A percentile compares a stretch with the other conserved stretches of the same genome.
phyloP scores from a whole-genome alignment of 805 yeast genomes.

The Clavispora santaluciae region DNA sequence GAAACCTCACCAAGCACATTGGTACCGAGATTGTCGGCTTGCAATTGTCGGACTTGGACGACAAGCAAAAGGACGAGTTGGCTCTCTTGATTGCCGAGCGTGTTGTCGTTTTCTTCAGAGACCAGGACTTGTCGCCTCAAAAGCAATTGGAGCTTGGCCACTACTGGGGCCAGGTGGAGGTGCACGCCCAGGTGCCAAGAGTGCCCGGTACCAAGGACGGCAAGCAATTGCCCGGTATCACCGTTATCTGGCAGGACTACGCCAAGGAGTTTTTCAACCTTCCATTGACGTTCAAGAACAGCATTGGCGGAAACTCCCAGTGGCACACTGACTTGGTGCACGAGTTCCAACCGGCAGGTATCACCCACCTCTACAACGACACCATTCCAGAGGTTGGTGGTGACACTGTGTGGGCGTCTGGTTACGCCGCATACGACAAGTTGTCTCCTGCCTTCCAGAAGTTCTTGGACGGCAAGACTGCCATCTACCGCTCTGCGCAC shows the following conservation, averaged over 20 bases:
- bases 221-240: conserved; percentile 19
- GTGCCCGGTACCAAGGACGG: conserved; percentile 15
- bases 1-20: conserved; percentile 25
- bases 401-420: conserved; percentile 54
- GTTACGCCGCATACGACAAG: conserved; percentile 56
- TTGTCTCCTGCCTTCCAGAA: conserved; percentile 46
- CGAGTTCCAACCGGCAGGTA: conserved; percentile 53
- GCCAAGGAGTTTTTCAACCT: conserved; percentile 18
- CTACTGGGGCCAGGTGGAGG: conserved; percentile 28
- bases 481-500: conserved; percentile 40
- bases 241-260: conserved; percentile 29
- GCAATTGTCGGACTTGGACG: conserved; percentile 25
- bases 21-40: conserved; percentile 30
- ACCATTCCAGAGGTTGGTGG: conserved; percentile 50
- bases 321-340: conserved; percentile 52
- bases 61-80: conserved; percentile 27
- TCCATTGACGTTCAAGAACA: conserved; percentile 24
- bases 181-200: conserved; percentile 15
- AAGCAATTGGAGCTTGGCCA: conserved; percentile 28
- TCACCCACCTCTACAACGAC: conserved; percentile 50
- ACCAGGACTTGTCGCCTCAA: conserved; percentile 28
- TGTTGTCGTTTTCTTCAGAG: conserved; percentile 26
- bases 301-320: conserved; percentile 17
- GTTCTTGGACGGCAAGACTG: conserved; percentile 50
- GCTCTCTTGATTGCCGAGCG: conserved; percentile 28